These are phyloP conservation scores for Rutstroemia sp. DNA, from an alignment of 2,329 filamentous ascomycete species.

Conservation along the genomic window DNA sequence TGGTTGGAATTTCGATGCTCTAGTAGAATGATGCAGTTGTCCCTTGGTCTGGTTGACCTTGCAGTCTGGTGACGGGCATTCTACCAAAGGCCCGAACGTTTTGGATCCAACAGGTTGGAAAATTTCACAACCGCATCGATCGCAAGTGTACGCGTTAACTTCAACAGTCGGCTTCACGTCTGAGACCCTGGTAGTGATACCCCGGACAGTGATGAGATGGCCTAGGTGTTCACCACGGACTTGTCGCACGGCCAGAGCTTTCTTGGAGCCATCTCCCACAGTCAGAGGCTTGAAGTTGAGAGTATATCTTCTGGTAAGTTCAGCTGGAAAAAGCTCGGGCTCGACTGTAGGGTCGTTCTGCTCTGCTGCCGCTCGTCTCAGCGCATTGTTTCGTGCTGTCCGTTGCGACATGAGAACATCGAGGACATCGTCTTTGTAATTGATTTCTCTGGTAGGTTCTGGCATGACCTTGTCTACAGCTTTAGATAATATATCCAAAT, in stretches of 20 bases:
- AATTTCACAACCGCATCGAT: constrained; percentile 92
- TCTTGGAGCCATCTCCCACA: constrained; percentile 52
- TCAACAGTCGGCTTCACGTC: constrained; percentile 97
- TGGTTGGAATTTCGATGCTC: constrained; percentile 91
- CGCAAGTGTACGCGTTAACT: constrained; percentile 96
- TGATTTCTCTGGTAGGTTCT: constrained; percentile 66
- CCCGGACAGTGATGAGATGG: constrained; percentile 85
- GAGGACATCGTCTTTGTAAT: constrained; percentile 94
- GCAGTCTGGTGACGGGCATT: constrained; percentile 88
- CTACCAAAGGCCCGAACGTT: constrained; percentile 78
- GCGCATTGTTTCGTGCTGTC: constrained; percentile 73
- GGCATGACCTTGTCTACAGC: constrained; percentile 87
- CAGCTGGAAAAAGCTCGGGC: constrained; percentile 79
- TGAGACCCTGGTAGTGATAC: constrained; percentile 90
- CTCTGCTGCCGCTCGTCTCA: constrained; percentile 59
- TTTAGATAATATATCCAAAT: constrained; percentile 82
- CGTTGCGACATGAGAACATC: constrained; percentile 95
- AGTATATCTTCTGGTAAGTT: constrained; percentile 88
- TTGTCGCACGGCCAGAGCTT: constrained; percentile 80
- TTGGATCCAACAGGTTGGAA: constrained; percentile 93
- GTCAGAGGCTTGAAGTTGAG: constrained; percentile 91
- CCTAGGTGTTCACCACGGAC: constrained; percentile 90
- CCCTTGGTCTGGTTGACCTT: constrained; percentile 85
- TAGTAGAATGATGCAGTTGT: constrained; percentile 87
- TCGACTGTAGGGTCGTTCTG: constrained; percentile 52